Percentiles rank a stretch among this genome's conserved stretches.
phyloP scores from a whole-genome alignment of 2,329 filamentous ascomycete genomes.

The Colletotrichum sp. region DNA sequence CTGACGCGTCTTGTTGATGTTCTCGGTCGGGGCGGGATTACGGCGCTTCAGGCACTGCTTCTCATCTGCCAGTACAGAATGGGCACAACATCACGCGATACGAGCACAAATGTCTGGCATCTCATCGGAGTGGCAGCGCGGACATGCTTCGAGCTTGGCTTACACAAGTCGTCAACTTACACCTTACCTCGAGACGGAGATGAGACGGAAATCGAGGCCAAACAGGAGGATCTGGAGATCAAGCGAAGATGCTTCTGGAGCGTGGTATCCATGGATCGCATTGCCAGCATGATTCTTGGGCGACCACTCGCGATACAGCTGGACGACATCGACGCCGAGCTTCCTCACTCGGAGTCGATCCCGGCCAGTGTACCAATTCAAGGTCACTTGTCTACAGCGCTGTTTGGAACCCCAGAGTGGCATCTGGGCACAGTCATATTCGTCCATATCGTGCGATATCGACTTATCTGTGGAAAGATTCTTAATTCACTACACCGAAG shows the following conservation, averaged over 20 bases:
- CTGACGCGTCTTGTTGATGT: constrained; percentile 41
- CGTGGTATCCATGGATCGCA: constrained; percentile 42
- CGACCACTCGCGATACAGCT: constrained; percentile 43
- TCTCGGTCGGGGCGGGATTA: constrained; percentile 37
- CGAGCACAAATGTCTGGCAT: constrained; percentile 47
- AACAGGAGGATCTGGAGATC: constrained; percentile 34
- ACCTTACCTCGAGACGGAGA: background rate
- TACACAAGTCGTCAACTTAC: constrained; percentile 44
- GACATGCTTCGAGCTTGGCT: constrained; percentile 44
- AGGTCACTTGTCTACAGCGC: background rate
- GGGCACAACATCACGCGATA: constrained; percentile 42
- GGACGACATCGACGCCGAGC: constrained; percentile 44
- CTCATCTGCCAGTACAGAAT: constrained; percentile 48
- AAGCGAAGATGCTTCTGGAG: constrained; percentile 48
- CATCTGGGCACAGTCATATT: constrained; percentile 33
- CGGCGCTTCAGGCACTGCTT: constrained; percentile 44
- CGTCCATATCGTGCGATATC: constrained; percentile 43
- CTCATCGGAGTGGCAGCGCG: constrained; percentile 46
- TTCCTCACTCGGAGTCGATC: constrained; percentile 32
- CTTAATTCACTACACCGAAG: constrained; percentile 38
- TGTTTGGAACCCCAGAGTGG: background rate
- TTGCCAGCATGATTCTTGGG: constrained; percentile 41
- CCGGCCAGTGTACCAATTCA: background rate
- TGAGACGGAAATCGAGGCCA: background rate
- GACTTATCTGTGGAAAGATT: constrained; percentile 43